Conservation (phyloP, 2,329 filamentous ascomycete genomes). For the Monosporascus sp. region DNA sequence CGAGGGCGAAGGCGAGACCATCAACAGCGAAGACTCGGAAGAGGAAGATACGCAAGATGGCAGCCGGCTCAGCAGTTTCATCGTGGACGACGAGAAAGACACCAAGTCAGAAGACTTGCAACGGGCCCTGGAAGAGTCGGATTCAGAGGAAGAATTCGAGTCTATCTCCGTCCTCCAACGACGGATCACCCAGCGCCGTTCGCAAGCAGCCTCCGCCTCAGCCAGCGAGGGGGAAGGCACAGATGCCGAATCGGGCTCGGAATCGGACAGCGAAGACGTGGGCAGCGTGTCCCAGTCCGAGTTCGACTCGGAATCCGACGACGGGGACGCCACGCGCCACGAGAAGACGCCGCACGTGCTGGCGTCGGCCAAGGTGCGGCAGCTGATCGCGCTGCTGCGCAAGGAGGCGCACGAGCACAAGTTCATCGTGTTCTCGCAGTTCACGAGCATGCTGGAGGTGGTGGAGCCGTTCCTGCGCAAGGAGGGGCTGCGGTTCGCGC, state of each 20-base stretch:
- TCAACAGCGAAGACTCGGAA: constrained; percentile 67
- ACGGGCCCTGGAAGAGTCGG: constrained; percentile 19
- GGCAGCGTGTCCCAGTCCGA: too few relatives aligned
- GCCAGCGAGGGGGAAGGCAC: constrained; percentile 1
- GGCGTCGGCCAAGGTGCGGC: constrained; percentile 86
- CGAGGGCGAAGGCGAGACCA: constrained; percentile 77
- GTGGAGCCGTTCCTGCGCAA: constrained; percentile 84
- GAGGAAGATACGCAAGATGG: constrained; percentile 43
- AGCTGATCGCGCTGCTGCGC: constrained; percentile 75
- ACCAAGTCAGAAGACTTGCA: constrained; percentile 23
- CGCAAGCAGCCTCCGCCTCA: constrained; percentile 2
- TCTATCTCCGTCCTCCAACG: constrained; percentile 22
- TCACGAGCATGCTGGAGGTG: constrained; percentile 96
- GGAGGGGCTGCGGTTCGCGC: constrained; percentile 71
- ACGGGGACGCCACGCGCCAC: constrained; percentile 8
- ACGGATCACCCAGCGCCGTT: constrained; percentile 13
- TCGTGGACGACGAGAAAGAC: constrained; percentile 46
- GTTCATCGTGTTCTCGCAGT: constrained; percentile 97
- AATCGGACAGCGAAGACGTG: not conserved
- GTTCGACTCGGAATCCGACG: too few relatives aligned
- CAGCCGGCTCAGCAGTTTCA: constrained; percentile 51
- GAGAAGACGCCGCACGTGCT: constrained; percentile 49
- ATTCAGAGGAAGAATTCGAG: constrained; percentile 25
- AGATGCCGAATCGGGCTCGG: not conserved
- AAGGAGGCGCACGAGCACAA: constrained; percentile 80